Evolutionary conservation across 768 basidiomycete genomes (phyloP), one percentile per base, ranked within the genome.

Genomic region (Suillus discolor): DNA sequence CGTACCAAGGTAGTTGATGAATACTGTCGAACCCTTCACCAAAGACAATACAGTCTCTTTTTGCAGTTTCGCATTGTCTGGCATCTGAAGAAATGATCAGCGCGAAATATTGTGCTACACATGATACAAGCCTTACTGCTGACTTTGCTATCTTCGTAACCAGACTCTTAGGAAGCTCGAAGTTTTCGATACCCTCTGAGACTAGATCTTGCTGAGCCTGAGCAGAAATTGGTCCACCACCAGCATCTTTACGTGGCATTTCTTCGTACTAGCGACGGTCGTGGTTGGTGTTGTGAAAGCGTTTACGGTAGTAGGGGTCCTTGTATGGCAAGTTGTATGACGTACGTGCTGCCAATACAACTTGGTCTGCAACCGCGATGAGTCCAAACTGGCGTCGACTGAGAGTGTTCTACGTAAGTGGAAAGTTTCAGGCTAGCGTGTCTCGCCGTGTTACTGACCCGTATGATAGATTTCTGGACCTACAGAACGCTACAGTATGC

Each of bases 1-100:
- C 89, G 70, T 75, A 91, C 96, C 90, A 9, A 99, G 81, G 71
- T 96, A 97, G 75, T 92, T 96, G 70, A 99, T 96, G 76, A 98
- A 99, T 61, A 98, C 91, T 0, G 96, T 96, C 4, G 96, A 94
- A 38, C 91, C 90, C 74, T 96, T 96, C 16, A 92, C 83, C 12
- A 97, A 82, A 15, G 94, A 93, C 1, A 92, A 75, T 0, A 96
- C 88, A 0, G 93, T 92, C 65, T 98, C 97, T 68, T 96, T 97
- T 71, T 95, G 92, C 64, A 97, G 77, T 73, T 97, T 97, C 15
- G 89, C 85, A 69, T 88, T 90, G 0, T 94, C 90, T 7, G 94
- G 93, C 4, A 97, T 79, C 96, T 96, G 64, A 2, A 16, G 55
- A 57, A 42, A 54, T 2, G 18, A 59, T 60, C 18, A 60, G 34